These are phyloP conservation scores for Podospora australis DNA, from an alignment of 495 filamentous ascomycete species.

Conservation along the genomic window DNA sequence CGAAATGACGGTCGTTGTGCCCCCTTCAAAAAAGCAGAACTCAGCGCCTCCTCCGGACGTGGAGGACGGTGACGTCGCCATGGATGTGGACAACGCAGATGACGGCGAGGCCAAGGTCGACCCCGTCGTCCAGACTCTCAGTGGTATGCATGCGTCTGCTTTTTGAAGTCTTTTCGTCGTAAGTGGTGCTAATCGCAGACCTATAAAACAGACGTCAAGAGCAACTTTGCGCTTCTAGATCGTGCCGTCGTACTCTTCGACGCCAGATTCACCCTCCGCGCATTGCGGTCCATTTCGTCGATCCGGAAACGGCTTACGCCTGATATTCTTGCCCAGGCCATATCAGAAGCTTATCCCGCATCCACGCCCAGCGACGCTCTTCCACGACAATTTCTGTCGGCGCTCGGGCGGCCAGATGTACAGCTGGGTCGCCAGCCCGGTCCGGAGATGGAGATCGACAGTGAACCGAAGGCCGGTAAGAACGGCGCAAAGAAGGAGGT, in stretches of 20 bases:
- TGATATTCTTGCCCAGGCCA: slow-evolving; percentile 71
- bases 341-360: slow-evolving; percentile 68
- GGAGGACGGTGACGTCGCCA: slow-evolving; percentile 65
- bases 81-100: slow-evolving; percentile 59
- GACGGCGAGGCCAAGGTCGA: slow-evolving; percentile 57
- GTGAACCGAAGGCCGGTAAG: slow-evolving; percentile 45
- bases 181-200: slow-evolving; percentile 10
- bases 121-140: slow-evolving; percentile 53
- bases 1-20: slow-evolving; percentile 83
- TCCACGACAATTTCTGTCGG: slow-evolving; percentile 62
- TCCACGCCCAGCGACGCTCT: slow-evolving; percentile 49
- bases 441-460: slow-evolving; percentile 74
- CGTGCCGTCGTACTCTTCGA: slow-evolving; percentile 91
- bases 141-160: slow-evolving; percentile 32
- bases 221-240: slow-evolving; percentile 84
- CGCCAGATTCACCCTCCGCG: slow-evolving; percentile 86
- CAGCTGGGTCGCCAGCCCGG: slow-evolving; percentile 46
- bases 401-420: slow-evolving; percentile 58
- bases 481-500: slow-evolving; percentile 49
- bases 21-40: slow-evolving; percentile 66
- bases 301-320: slow-evolving; percentile 84
- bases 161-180: not conserved
- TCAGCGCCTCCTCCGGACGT: slow-evolving; percentile 52
- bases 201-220: slow-evolving; percentile 68
- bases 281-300: slow-evolving; percentile 88